Evolutionary conservation across 441 rosid species (phyloP).

Genomic region (Populus trichocarpa): DNA sequence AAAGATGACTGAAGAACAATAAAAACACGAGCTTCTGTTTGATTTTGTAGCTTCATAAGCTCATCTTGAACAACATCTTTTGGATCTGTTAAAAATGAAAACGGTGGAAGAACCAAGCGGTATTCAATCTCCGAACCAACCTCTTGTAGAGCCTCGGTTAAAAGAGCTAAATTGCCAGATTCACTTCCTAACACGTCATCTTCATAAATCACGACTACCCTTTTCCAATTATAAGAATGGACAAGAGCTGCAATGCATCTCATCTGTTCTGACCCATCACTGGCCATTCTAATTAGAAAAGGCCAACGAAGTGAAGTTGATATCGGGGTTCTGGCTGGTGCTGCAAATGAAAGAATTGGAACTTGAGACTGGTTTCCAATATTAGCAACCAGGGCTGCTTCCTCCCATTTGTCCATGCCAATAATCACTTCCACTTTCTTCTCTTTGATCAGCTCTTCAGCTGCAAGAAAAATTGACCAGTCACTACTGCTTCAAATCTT

Average conservation of each 20-base stretch:
- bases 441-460: conserved; percentile 28
- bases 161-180: too few relatives aligned
- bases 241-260: too few relatives aligned
- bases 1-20: conserved; percentile 44
- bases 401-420: conserved; percentile 43
- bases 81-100: conserved; percentile 22
- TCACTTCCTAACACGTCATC: too few relatives aligned
- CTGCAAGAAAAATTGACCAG: conserved; percentile 18
- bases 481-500: neutral
- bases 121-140: conserved; percentile 38
- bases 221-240: too few relatives aligned
- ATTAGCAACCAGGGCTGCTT: conserved; percentile 32
- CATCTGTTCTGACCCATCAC: conserved; percentile 1
- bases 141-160: too few relatives aligned
- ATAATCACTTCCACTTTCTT: conserved; percentile 31
- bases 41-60: conserved; percentile 25
- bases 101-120: neutral
- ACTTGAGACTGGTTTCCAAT: conserved; percentile 27
- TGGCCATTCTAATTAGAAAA: conserved; percentile 28
- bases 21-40: conserved; percentile 36
- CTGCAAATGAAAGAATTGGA: conserved; percentile 36
- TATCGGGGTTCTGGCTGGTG: conserved; percentile 12
- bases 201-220: too few relatives aligned
- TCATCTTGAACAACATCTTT: conserved; percentile 21
- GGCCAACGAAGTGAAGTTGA: conserved; percentile 27